Evolutionary conservation across 495 filamentous ascomycete species (phyloP), one percentile per base, ranked within the genome.

Genomic region (Penicillium taxi): DNA sequence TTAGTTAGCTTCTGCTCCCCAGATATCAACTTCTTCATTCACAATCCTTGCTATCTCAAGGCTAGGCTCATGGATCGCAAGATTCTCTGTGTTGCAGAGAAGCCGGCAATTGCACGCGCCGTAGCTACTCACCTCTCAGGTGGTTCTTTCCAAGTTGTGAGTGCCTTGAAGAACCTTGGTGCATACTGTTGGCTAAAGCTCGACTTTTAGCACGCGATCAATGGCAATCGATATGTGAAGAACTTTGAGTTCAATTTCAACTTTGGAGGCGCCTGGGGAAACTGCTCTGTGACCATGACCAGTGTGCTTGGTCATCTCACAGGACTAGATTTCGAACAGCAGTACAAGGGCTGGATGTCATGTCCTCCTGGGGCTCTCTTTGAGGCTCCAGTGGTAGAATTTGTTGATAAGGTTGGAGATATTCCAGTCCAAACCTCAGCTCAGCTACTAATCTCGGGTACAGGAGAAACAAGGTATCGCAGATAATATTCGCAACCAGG

Each of bases 81-180:
- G 58, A 78, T 94, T 43, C 72, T 98, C 17, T 96, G 93, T 54
- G 88, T 98, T 45, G 91, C 91, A 38, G 91, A 98, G 55, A 98
- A 98, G 64, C 88, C 88, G 35, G 89, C 89, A 22, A 96, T 98
- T 39, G 83, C 91, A 34, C 94, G 87, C 61, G 86, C 91, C 28
- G 93, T 98, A 33, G 82, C 91, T 21, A 74, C 78, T 33, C 90
- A 96, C 64, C 71, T 98, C 32, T 81, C 82, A 14, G 87, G 86
- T 35, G 84, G 86, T 31, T 59, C 67, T 17, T 72, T 80, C 36
- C 73, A 74, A 55, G 78, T 72, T 25, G 88, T 93, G 66, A 59
- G 78, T 74, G 30, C 34, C 26, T 27, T 26, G 26, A 15, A 33
- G 21, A 36, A n/a, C n/a, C n/a, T n/a, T n/a, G n/a, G n/a, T n/a